These are phyloP conservation scores for Clonostachys solani DNA, from an alignment of 2,329 filamentous ascomycete genomes.

Conservation along the genomic window DNA sequence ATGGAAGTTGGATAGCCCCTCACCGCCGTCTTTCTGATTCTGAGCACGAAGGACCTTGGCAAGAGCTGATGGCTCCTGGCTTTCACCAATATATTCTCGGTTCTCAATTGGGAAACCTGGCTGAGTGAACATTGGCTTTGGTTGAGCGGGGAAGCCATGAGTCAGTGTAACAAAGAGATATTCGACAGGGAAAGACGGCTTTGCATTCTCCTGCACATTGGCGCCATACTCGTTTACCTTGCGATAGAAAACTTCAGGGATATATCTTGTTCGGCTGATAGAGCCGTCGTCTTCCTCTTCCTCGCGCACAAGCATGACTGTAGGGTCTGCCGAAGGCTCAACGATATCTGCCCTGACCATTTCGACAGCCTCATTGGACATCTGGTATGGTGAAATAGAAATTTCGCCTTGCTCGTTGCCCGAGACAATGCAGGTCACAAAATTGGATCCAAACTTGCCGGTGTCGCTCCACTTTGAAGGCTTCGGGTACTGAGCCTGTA, in stretches of 20 bases:
- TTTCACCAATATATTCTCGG: constrained; percentile 78
- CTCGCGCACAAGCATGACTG: constrained; percentile 88
- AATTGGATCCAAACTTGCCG: constrained; percentile 89
- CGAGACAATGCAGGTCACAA: constrained; percentile 94
- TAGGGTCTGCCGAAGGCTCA: constrained; percentile 89
- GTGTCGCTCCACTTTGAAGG: constrained; percentile 96
- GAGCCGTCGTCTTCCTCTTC: constrained; percentile 80
- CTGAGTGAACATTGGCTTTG: constrained; percentile 72
- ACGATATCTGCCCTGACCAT: constrained; percentile 96
- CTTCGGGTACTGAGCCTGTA: constrained; percentile 86
- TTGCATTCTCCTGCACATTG: constrained; percentile 95
- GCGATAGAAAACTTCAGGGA: constrained; percentile 95
- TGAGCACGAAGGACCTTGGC: constrained; percentile 65
- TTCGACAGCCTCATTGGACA: constrained; percentile 91
- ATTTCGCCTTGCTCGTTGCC: constrained; percentile 89
- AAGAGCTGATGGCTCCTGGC: constrained; percentile 70
- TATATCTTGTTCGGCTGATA: constrained; percentile 72
- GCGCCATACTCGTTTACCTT: constrained; percentile 94
- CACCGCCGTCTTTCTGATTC: constrained; percentile 35
- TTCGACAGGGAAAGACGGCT: constrained; percentile 92
- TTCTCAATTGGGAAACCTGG: constrained; percentile 87
- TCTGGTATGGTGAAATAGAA: constrained; percentile 86
- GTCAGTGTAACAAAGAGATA: constrained; percentile 95
- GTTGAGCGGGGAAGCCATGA: constrained; percentile 84
- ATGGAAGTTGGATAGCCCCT: constrained; percentile 87